These are phyloP conservation scores for Blastomyces emzantsi DNA, from an alignment of 2,329 filamentous ascomycete species.

Conservation along the genomic window DNA sequence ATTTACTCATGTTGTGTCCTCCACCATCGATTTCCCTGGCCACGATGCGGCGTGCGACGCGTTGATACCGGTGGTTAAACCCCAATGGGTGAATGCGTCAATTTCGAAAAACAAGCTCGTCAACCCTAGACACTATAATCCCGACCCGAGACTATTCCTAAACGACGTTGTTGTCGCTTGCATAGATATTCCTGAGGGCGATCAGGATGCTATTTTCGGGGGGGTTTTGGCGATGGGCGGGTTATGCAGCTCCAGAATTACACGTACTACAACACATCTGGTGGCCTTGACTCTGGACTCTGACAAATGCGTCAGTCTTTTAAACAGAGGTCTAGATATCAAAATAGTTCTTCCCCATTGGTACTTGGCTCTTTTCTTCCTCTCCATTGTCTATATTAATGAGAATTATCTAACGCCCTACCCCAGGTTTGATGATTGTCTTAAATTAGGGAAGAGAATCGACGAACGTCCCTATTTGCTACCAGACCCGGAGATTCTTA, in stretches of 20 bases:
- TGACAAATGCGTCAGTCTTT: conserved; percentile 52
- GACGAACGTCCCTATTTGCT: conserved; percentile 78
- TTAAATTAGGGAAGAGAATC: conserved; percentile 85
- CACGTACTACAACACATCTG: conserved; percentile 73
- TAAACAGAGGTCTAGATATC: conserved; percentile 45
- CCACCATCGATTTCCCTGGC: conserved; percentile 84
- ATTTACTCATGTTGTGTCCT: conserved; percentile 59
- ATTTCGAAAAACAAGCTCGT: conserved; percentile 60
- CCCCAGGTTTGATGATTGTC: conserved; percentile 88
- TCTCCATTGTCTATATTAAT: conserved; percentile 16
- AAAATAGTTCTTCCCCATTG: conserved; percentile 92
- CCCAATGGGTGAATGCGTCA: conserved; percentile 68
- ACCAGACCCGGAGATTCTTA: conserved; percentile 77
- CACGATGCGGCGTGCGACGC: conserved; percentile 64
- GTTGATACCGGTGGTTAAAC: conserved; percentile 76
- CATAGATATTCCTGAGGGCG: conserved; percentile 71
- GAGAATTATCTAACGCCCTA: conserved; percentile 15
- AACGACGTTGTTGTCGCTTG: conserved; percentile 74
- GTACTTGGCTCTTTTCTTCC: conserved; percentile 37
- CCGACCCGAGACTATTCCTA: conserved; percentile 85
- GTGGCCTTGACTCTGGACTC: conserved; percentile 71
- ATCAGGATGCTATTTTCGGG: conserved; percentile 86
- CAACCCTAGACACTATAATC: conserved; percentile 75
- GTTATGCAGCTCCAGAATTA: conserved; percentile 62
- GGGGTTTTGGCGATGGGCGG: conserved; percentile 86